Base-by-base conservation (phyloP, 2,329 filamentous ascomycete species). In the Nemania sp. region DNA sequence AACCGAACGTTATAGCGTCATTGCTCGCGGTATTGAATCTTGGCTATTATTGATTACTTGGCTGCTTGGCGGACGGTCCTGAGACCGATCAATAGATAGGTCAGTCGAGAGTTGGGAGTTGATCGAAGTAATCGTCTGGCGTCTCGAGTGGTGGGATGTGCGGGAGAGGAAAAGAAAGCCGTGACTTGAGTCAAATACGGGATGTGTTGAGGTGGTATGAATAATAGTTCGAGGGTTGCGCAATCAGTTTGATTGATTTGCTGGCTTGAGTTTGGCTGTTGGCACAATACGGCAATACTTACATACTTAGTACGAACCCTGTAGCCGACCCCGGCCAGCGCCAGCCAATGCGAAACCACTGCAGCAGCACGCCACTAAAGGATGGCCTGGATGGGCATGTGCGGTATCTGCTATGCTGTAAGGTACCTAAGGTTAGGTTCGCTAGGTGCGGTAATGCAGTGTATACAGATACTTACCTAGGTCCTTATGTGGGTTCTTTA, bases 1-100 rank as follows among this genome's bases (percentile, higher is more conserved):
- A 70, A 52, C 61, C 55, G 67, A 62, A 43, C 51, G 49, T 74
- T 74, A 76, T 61, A 73, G 62, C 70, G 73, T 67, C 74, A 76
- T 77, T 70, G 72, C 74, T 73, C 32, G 61, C 47, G 53, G 29
- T 59, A 52, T 66, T 20, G 51, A 53, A 51, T 61, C 24, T 55
- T 43, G 55, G 60, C 56, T n/a, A 35, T 20, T 35, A 54, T 56
- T 58, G 45, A 54, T 41, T 53, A 35, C 26, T 55, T 47, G 52
- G 62, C 26, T 61, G 41, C 45, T 58, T 41, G 27, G 27, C 49
- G 53, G 53, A 24, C 38, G 27, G 43, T 45, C 18, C 20, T 27
- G 61, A 15, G n/a, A 61, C 57, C 35, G 35, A 52, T 49, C 8
- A 35, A 20, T 54, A 29, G 11, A 41, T 54, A 35, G 15, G 22